Evolutionary conservation across 331 rosid genomes (phyloP), one percentile per base, ranked within the genome.

Genomic region (Prunus yedoensis): DNA sequence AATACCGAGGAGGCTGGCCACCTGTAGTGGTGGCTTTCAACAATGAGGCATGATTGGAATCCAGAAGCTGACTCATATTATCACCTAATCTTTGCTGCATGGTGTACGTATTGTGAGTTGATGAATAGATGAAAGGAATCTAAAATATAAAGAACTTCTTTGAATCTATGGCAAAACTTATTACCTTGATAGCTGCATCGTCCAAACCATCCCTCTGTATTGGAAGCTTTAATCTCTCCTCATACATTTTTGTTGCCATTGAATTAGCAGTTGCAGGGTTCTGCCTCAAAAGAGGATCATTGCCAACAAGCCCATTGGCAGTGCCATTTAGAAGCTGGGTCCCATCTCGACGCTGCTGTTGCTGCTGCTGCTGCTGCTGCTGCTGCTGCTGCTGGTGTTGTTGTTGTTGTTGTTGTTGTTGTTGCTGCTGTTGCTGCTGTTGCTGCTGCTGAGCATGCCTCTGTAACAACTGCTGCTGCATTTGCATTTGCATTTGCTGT

Each of bases 1-100:
- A 49, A 59, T 65, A 93, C 98, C 98, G 86, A 38, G 87, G 56
- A 89, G 89, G 76, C 70, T 73, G 91, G 81, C 88, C 93, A 77
- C 74, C 81, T 70, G 80, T 73, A 21, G 82, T 59, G 66, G 82
- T 53, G 66, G 78, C 87, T 74, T 88, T 88, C 77, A 85, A 74
- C 68, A 82, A 30, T 68, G 82, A 77, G 61, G 74, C 82, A 45
- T 78, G 88, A 80, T 73, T 85, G 2, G 89, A 77, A 52, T 83
- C 87, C 75, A 79, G 70, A 76, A 77, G 79, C 79, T 83, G 89
- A 70, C 88, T 80, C 49, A 53, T 74, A 63, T 70, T 80, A 38
- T 81, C 83, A 56, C 73, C 69, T 61, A 82, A 76, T 58, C 84
- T 89, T 81, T 83, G 90, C 96, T 90, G 95, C 82, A 82, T 35